Percentiles rank a stretch among this genome's conserved stretches.
phyloP scores from a whole-genome alignment of 192 early-diverging fungal species.

The Linnemannia elongata region DNA sequence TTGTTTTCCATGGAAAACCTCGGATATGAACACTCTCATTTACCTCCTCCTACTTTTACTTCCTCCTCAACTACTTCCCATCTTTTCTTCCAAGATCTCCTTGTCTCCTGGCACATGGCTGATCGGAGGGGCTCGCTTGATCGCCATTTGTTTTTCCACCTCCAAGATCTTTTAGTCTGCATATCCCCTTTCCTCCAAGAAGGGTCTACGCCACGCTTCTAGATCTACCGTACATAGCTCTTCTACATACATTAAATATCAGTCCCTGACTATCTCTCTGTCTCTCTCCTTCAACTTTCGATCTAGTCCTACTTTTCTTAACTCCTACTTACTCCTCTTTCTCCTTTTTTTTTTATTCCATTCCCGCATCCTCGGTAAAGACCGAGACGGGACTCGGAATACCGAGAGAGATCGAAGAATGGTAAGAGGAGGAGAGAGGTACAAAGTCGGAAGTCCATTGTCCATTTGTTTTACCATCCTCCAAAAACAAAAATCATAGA shows the following conservation, averaged over 20 bases:
- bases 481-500: not conserved
- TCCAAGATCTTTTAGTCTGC: not conserved
- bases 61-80: not conserved
- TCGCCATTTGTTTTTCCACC: not conserved
- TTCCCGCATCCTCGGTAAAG: slow-evolving; percentile 3
- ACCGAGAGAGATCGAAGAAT: not conserved
- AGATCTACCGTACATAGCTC: slow-evolving; percentile 7
- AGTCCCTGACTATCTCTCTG: not conserved
- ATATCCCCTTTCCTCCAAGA: not conserved
- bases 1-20: not conserved
- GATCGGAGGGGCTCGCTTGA: too few species aligned
- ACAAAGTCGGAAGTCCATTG: not conserved
- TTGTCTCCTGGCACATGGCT: too few species aligned
- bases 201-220: slow-evolving; percentile 4
- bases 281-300: not conserved
- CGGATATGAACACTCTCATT: not conserved
- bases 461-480: not conserved
- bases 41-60: too few species aligned
- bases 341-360: not conserved
- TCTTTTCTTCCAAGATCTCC: not conserved
- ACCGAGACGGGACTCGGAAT: not conserved
- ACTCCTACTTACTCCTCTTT: not conserved
- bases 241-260: not conserved
- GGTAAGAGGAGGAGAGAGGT: not conserved
- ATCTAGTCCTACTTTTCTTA: not conserved